These are phyloP conservation scores for Pseudogymnoascus sp. DNA, from an alignment of 2,329 filamentous ascomycete species.

Conservation along the genomic window DNA sequence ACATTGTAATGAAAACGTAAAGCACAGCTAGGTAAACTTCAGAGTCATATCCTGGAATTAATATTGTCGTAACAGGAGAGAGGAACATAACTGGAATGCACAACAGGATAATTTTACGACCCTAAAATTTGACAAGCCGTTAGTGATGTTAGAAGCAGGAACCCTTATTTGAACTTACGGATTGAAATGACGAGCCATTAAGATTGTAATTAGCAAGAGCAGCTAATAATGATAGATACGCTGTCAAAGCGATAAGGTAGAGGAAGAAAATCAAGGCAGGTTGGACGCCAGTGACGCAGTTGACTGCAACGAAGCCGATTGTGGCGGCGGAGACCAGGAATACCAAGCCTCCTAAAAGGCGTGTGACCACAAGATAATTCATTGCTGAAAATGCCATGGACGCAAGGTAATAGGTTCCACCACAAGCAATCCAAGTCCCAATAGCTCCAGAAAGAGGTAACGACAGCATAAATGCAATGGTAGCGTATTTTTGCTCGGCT, in stretches of 20 bases:
- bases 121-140: slow-evolving; percentile 38
- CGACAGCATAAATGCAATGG: slow-evolving; percentile 49
- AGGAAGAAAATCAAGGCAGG: slow-evolving; percentile 51
- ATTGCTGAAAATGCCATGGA: slow-evolving; percentile 45
- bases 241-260: slow-evolving; percentile 50
- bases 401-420: slow-evolving; percentile 54
- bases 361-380: slow-evolving; percentile 36
- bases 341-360: slow-evolving; percentile 43
- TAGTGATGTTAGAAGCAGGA: no score
- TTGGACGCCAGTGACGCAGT: slow-evolving; percentile 35
- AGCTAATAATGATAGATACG: slow-evolving; percentile 52
- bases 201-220: slow-evolving; percentile 31
- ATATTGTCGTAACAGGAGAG: slow-evolving; percentile 49
- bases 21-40: slow-evolving; percentile 49
- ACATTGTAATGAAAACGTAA: slow-evolving; percentile 43
- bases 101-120: slow-evolving; percentile 46
- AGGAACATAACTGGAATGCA: slow-evolving; percentile 50
- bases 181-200: slow-evolving; percentile 21
- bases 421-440: slow-evolving; percentile 56
- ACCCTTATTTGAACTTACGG: slow-evolving; percentile 17
- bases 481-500: slow-evolving; percentile 46
- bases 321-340: slow-evolving; percentile 33
- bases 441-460: slow-evolving; percentile 53
- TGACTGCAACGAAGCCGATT: slow-evolving; percentile 44
- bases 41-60: slow-evolving; percentile 44